phyloP scores from a whole-genome alignment of 2,329 filamentous ascomycete genomes.

The Apiospora kogelbergensis region DNA sequence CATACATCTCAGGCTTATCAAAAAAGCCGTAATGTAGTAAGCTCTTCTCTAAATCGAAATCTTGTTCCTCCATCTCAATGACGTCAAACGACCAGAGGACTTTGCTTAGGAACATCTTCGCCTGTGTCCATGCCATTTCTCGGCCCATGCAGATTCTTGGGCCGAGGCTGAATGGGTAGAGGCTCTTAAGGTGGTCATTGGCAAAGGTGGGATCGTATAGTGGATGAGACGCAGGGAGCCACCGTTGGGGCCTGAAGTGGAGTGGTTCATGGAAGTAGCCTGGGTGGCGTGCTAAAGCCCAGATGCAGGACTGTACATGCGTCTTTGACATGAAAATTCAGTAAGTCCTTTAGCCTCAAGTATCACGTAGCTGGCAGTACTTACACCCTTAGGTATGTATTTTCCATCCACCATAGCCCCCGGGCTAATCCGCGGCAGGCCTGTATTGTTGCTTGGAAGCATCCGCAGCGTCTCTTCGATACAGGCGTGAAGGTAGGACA shows the following conservation, averaged over 20 bases:
- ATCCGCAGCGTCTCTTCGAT: slow-evolving; percentile 34
- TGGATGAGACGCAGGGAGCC: slow-evolving; percentile 11
- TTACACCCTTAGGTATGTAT: slow-evolving; percentile 24
- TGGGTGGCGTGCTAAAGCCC: slow-evolving; percentile 7
- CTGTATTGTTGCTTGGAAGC: slow-evolving; percentile 16
- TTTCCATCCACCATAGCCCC: slow-evolving; percentile 22
- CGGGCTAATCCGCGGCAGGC: slow-evolving; percentile 21
- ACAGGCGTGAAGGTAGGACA: slow-evolving; percentile 34
- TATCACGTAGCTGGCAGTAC: neutral
- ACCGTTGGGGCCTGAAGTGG: slow-evolving; percentile 17
- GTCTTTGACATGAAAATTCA: neutral
- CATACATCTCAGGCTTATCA: slow-evolving; percentile 9
- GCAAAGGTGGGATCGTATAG: slow-evolving; percentile 12
- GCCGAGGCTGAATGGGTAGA: slow-evolving; percentile 19
- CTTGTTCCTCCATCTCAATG: neutral
- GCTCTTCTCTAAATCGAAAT: slow-evolving; percentile 6
- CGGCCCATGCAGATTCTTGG: slow-evolving; percentile 9
- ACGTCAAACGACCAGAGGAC: slow-evolving; percentile 12
- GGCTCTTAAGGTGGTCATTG: slow-evolving; percentile 9
- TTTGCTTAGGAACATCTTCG: slow-evolving; percentile 13
- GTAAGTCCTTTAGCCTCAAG: fast-evolving
- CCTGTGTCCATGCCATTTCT: slow-evolving; percentile 11
- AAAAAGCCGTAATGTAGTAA: slow-evolving; percentile 17
- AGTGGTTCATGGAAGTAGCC: slow-evolving; percentile 15
- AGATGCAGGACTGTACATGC: slow-evolving; percentile 11